phyloP scores from a whole-genome alignment of 768 basidiomycete genomes.

The Kwoniella europaea region DNA sequence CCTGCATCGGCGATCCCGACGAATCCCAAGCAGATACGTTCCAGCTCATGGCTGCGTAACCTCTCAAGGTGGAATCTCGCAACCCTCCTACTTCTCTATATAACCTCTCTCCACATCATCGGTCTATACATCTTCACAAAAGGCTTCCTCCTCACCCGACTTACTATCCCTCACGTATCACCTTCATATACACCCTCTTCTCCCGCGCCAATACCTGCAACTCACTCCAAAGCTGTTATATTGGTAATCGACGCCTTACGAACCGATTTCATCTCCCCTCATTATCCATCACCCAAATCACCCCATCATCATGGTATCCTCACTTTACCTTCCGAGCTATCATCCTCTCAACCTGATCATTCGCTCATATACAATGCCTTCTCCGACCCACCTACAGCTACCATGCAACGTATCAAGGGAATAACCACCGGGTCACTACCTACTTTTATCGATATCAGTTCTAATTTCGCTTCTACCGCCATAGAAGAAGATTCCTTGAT shows the following conservation, averaged over 20 bases:
- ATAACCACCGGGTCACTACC: slow-evolving; percentile 93
- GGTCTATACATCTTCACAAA: slow-evolving; percentile 88
- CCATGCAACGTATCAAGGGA: slow-evolving; percentile 91
- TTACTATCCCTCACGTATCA: slow-evolving; percentile 69
- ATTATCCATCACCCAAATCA: slow-evolving; percentile 41
- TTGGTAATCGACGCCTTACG: slow-evolving; percentile 91
- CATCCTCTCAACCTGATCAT: slow-evolving; percentile 67
- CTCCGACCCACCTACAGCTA: slow-evolving; percentile 93
- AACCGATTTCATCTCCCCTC: slow-evolving; percentile 85
- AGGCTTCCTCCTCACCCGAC: slow-evolving; percentile 84
- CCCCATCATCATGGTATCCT: slow-evolving; percentile 81
- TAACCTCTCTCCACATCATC: slow-evolving; percentile 71
- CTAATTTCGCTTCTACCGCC: slow-evolving; percentile 84
- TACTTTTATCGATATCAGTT: slow-evolving; percentile 92
- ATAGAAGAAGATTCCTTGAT: slow-evolving; percentile 88
- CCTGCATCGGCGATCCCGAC: neutral
- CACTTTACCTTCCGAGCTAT: slow-evolving; percentile 76
- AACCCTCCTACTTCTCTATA: slow-evolving; percentile 50
- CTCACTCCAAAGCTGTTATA: slow-evolving; percentile 78
- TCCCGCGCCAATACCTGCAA: slow-evolving; percentile 62
- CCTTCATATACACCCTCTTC: slow-evolving; percentile 51
- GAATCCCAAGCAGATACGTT: neutral
- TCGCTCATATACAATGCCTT: slow-evolving; percentile 88
- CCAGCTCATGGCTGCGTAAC: slow-evolving; percentile 28
- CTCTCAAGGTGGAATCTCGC: slow-evolving; percentile 51